A percentile compares a stretch with the other conserved stretches of the same genome.
phyloP scores from a whole-genome alignment of 352 stramenopile genomes.

The Phytopythium oedochilum region DNA sequence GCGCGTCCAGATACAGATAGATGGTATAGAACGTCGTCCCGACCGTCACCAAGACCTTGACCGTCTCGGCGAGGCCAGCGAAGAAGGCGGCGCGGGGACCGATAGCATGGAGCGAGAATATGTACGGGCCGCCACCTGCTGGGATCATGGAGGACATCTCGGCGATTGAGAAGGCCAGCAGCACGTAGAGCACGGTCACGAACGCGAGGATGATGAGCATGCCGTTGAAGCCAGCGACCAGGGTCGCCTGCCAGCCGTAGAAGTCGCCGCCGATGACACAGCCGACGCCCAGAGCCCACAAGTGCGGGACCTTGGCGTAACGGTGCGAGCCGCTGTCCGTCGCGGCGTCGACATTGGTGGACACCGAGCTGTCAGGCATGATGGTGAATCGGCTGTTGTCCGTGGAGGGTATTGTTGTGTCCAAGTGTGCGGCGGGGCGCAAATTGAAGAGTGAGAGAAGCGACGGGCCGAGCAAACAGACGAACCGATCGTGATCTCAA shows the following conservation, averaged over 20 bases:
- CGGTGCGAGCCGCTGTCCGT: slow-evolving; percentile 15
- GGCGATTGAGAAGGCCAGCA: slow-evolving; percentile 60
- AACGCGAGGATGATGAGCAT: slow-evolving; percentile 52
- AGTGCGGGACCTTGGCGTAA: slow-evolving; percentile 43
- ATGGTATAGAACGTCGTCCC: slow-evolving; percentile 42
- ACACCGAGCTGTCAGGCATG: slow-evolving; percentile 7
- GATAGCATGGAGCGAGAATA: slow-evolving; percentile 52
- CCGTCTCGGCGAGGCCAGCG: slow-evolving; percentile 37
- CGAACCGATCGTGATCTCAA: background rate
- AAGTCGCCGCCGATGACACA: slow-evolving; percentile 44
- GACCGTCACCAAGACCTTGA: slow-evolving; percentile 59
- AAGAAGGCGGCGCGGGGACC: slow-evolving; percentile 38
- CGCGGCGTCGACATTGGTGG: slow-evolving; percentile 11
- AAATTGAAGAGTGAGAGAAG: slow-evolving; percentile 21
- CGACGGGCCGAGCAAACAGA: background rate
- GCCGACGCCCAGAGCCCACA: slow-evolving; percentile 54
- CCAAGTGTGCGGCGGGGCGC: slow-evolving; percentile 1
- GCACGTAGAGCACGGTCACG: slow-evolving; percentile 53
- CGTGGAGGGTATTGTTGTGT: background rate
- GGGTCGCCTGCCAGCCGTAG: slow-evolving; percentile 58
- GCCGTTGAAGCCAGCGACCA: slow-evolving; percentile 48
- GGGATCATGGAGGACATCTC: slow-evolving; percentile 54
- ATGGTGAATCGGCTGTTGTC: background rate
- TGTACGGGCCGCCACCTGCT: slow-evolving; percentile 48
- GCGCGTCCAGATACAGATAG: slow-evolving; percentile 39